Evolutionary conservation across 163 green algal species (phyloP).

Genomic region (Picocystis sp.): DNA sequence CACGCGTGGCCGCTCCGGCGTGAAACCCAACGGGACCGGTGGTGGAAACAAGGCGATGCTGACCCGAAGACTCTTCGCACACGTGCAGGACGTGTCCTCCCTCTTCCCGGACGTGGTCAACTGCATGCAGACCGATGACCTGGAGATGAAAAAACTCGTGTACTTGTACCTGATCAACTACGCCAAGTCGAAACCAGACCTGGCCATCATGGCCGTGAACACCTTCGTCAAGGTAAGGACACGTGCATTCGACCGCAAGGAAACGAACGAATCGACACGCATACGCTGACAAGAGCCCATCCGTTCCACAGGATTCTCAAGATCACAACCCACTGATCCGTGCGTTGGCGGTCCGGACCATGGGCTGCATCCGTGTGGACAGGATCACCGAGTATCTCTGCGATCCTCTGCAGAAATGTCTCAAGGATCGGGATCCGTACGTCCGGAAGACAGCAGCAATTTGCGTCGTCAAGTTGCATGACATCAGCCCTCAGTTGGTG

Average conservation of each 20-base stretch:
- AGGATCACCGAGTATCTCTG: slow-evolving; percentile 99
- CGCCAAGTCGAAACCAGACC: slow-evolving; percentile 93
- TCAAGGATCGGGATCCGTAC: slow-evolving; percentile 96
- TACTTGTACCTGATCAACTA: slow-evolving; percentile 99
- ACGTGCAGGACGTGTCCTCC: slow-evolving; percentile 63
- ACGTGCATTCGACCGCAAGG: background rate
- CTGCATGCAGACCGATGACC: slow-evolving; percentile 95
- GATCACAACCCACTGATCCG: slow-evolving; percentile 94
- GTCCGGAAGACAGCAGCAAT: slow-evolving; percentile 95
- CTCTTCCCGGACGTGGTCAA: slow-evolving; percentile 99
- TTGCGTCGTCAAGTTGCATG: slow-evolving; percentile 95
- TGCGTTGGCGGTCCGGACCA: slow-evolving; percentile 90
- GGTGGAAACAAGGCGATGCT: too few species aligned
- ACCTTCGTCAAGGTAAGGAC: slow-evolving; percentile 90
- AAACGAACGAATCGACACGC: too few species aligned
- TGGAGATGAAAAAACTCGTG: slow-evolving; percentile 99
- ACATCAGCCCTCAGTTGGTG: slow-evolving; percentile 91
- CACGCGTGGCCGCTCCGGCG: too few species aligned
- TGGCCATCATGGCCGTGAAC: slow-evolving; percentile 98
- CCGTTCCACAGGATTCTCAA: slow-evolving; percentile 69
- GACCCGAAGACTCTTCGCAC: too few species aligned
- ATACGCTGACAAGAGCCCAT: background rate
- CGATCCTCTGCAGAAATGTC: slow-evolving; percentile 78
- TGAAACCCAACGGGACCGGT: too few species aligned
- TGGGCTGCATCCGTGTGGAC: slow-evolving; percentile 98